These are phyloP conservation scores for Meira nashicola DNA, from an alignment of 1,284 basidiomycete genomes.

Conservation along the genomic window DNA sequence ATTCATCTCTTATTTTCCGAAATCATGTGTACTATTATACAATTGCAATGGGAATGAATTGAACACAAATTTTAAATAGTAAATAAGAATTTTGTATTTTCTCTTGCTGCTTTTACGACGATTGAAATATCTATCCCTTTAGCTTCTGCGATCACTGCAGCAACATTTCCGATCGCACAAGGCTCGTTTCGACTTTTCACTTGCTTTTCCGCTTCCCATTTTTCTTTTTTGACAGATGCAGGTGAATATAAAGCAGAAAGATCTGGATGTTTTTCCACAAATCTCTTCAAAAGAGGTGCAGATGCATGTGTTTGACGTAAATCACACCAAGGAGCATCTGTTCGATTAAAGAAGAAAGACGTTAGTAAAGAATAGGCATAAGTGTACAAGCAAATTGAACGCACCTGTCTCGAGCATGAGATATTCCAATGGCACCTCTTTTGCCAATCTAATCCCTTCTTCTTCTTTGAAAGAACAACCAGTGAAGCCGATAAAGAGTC, in stretches of 20 bases:
- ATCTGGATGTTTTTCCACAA: conserved; percentile 54
- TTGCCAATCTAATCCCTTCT: conserved; percentile 65
- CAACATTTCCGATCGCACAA: conserved; percentile 67
- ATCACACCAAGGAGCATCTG: conserved; percentile 65
- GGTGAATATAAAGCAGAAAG: conserved; percentile 62
- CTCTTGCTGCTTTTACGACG: conserved; percentile 55
- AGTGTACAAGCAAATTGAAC: conserved; percentile 60
- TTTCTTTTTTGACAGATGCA: conserved; percentile 64
- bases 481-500: conserved; percentile 63
- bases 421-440: conserved; percentile 63
- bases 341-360: not conserved
- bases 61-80: conserved; percentile 12
- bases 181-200: conserved; percentile 84
- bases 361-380: not conserved
- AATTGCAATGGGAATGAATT: too few relatives aligned
- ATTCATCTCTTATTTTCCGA: not conserved
- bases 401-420: conserved; percentile 77
- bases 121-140: conserved; percentile 61
- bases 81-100: conserved; percentile 40
- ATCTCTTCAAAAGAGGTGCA: conserved; percentile 59
- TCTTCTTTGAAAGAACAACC: conserved; percentile 79
- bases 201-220: conserved; percentile 59
- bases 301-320: conserved; percentile 74
- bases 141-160: conserved; percentile 68
- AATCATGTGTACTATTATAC: not conserved